Conservation (phyloP, 2,329 filamentous ascomycete genomes). For the Scytalidium lignicola region DNA sequence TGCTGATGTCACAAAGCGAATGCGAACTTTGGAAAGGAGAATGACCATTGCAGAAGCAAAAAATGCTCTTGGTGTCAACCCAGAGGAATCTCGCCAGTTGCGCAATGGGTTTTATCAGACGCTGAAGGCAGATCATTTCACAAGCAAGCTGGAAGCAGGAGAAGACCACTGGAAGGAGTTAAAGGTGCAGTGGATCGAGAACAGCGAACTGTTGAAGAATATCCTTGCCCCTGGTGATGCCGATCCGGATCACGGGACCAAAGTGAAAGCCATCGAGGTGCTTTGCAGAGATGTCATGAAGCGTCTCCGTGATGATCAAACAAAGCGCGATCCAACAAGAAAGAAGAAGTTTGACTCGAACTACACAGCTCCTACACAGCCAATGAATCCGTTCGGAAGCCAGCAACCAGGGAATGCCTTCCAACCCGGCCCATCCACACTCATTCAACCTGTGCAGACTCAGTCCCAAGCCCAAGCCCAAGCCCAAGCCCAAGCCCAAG, state of each 20-base stretch:
- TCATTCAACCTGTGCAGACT: constrained; percentile 17
- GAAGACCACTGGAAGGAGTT: constrained; percentile 66
- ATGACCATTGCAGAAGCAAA: constrained; percentile 73
- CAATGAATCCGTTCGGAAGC: constrained; percentile 19
- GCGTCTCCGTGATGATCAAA: constrained; percentile 63
- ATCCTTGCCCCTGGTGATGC: constrained; percentile 46
- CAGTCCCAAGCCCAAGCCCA: constrained; percentile 8
- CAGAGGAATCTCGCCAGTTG: constrained; percentile 60
- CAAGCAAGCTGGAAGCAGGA: constrained; percentile 68
- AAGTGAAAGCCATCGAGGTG: constrained; percentile 62
- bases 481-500: constrained; percentile 26
- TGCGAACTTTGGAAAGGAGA: constrained; percentile 59
- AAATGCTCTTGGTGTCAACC: constrained; percentile 63
- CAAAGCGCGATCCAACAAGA: constrained; percentile 46
- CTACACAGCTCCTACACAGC: constrained; percentile 22
- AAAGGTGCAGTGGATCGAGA: constrained; percentile 62
- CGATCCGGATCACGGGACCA: constrained; percentile 49
- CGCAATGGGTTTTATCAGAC: constrained; percentile 62
- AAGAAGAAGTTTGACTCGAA: constrained; percentile 34
- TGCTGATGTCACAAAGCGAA: constrained; percentile 75
- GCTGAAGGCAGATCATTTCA: constrained; percentile 61
- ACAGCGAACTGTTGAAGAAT: constrained; percentile 48
- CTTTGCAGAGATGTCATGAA: constrained; percentile 75
- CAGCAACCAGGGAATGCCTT: constrained; percentile 18
- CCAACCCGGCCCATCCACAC: constrained; percentile 17